Evolutionary conservation across 441 rosid species (phyloP).

Genomic region (Euphorbia schlechtendalii): DNA sequence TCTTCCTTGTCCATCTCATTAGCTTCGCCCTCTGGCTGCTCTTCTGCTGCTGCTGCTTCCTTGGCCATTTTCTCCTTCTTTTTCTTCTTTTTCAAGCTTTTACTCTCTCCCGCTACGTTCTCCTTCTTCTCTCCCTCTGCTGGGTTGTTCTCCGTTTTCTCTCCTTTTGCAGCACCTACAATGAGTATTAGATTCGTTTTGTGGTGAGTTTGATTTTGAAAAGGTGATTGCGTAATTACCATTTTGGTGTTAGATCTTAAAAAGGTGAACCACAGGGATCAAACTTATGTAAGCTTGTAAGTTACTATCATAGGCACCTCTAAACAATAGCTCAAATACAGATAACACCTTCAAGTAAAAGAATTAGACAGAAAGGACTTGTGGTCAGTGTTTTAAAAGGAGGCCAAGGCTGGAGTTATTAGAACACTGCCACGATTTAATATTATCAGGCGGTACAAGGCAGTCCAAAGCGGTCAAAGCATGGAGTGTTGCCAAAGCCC

Average conservation of each 20-base stretch:
- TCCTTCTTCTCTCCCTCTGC: constrained; percentile 48
- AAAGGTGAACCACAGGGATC: background rate
- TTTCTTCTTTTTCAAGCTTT: constrained; percentile 60
- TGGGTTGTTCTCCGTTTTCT: constrained; percentile 32
- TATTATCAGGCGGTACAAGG: no score
- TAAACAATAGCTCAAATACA: background rate
- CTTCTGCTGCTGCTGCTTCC: constrained; percentile 34
- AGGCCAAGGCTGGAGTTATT: no score
- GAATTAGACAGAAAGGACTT: background rate
- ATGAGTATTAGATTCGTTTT: background rate
- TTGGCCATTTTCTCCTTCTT: constrained; percentile 61
- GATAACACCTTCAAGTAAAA: no score
- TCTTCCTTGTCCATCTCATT: constrained; percentile 29
- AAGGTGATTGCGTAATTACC: no score
- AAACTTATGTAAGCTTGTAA: background rate
- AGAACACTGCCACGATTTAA: no score
- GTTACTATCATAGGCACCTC: background rate
- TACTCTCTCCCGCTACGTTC: constrained; percentile 42
- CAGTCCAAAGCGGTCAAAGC: no score
- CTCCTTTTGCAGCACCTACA: constrained; percentile 31
- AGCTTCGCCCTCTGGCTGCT: constrained; percentile 25
- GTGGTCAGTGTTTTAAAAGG: no score
- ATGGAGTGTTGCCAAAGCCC: no score
- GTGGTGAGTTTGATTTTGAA: no score
- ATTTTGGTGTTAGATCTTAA: no score